Conservation (phyloP, 495 filamentous ascomycete genomes). For the Cladorrhinum samala region DNA sequence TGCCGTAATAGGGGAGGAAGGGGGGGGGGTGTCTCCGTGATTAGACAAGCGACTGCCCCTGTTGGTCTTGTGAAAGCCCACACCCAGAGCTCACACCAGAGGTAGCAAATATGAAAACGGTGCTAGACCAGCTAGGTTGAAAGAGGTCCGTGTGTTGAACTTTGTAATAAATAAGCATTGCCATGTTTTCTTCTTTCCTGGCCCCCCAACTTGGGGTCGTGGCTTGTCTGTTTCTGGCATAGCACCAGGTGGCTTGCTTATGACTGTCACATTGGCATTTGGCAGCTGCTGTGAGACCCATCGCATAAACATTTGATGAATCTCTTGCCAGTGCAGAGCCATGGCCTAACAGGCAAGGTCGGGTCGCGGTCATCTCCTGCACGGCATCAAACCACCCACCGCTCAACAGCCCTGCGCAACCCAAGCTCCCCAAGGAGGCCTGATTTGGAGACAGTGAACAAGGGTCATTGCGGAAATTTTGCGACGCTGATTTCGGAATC, state of each 20-base stretch:
- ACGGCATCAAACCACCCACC: not conserved
- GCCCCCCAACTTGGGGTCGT: not conserved
- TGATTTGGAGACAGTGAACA: conserved; percentile 3
- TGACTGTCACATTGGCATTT: conserved; percentile 1
- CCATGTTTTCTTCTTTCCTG: not conserved
- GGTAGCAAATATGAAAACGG: not conserved
- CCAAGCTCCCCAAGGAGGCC: conserved; percentile 8
- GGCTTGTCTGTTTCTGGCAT: conserved; percentile 6
- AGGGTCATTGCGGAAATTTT: not conserved
- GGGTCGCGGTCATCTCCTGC: not conserved
- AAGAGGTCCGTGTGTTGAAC: not conserved
- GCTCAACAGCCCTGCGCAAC: no score
- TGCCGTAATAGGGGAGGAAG: no score
- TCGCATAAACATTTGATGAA: conserved; percentile 9
- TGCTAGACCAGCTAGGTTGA: not conserved
- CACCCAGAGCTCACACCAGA: no score
- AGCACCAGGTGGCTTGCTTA: not conserved
- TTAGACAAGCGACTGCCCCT: no score
- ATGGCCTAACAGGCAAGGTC: not conserved
- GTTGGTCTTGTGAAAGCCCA: no score
- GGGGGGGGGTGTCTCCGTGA: no score
- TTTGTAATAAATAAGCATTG: not conserved
- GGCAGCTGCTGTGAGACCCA: not conserved
- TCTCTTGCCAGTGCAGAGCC: conserved; percentile 3
- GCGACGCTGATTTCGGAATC: conserved; percentile 7